These are phyloP conservation scores for Termitomyces heimii DNA, from an alignment of 768 basidiomycete species.

Conservation along the genomic window DNA sequence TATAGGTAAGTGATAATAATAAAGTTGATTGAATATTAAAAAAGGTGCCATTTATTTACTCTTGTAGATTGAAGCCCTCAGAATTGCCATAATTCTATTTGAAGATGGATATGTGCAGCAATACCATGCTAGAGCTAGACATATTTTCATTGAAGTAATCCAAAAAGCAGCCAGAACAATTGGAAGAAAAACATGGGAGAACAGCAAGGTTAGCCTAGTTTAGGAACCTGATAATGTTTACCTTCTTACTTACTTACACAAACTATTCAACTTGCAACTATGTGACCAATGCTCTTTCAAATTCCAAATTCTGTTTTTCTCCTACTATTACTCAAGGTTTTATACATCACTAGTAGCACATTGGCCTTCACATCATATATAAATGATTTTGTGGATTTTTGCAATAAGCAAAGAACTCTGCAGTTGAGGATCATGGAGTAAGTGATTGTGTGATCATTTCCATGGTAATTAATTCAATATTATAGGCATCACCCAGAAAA, in stretches of 20 bases:
- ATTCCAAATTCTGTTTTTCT: slow-evolving; percentile 15
- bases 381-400: slow-evolving; percentile 50
- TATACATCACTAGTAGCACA: neutral
- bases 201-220: neutral
- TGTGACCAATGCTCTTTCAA: slow-evolving; percentile 25
- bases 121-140: no score
- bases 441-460: slow-evolving; percentile 13
- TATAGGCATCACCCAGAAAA: slow-evolving; percentile 43
- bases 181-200: no score
- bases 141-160: no score
- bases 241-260: neutral
- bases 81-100: no score
- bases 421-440: slow-evolving; percentile 51
- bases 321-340: neutral
- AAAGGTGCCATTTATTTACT: no score
- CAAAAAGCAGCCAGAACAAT: no score
- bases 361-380: slow-evolving; percentile 36
- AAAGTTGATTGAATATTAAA: neutral
- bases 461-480: neutral
- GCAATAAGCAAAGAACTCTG: slow-evolving; percentile 38
- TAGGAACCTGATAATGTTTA: neutral
- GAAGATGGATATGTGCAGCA: neutral
- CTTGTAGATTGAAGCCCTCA: neutral
- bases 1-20: neutral
- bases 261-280: slow-evolving; percentile 7